Conservation (phyloP, 352 stramenopile species). For the Aphanomyces stellatus region DNA sequence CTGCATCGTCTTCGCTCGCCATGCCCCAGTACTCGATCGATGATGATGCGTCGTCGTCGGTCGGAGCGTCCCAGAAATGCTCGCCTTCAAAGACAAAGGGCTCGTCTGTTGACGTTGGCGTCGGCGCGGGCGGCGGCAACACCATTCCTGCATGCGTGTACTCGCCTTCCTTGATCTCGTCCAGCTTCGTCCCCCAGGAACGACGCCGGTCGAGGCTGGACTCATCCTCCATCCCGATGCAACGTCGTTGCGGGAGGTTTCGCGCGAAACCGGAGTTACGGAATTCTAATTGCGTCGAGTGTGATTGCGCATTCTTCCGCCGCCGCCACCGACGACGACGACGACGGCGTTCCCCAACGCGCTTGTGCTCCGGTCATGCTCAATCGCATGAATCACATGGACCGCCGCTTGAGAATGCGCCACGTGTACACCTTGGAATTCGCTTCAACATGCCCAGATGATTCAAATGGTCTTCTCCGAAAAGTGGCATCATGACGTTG, state of each 20-base stretch:
- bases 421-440: too few species aligned
- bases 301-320: neutral
- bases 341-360: neutral
- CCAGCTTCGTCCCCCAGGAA: neutral
- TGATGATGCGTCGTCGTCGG: neutral
- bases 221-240: too few species aligned
- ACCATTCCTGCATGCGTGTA: neutral
- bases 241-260: too few species aligned
- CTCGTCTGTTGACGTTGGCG: neutral
- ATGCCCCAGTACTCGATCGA: conserved; percentile 14
- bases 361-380: too few species aligned
- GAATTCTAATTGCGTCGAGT: too few species aligned
- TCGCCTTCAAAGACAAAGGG: conserved; percentile 14
- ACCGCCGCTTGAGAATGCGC: too few species aligned
- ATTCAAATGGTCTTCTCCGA: too few species aligned
- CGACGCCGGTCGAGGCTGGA: too few species aligned
- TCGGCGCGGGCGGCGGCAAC: neutral
- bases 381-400: too few species aligned
- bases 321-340: neutral
- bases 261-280: too few species aligned
- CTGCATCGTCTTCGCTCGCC: neutral
- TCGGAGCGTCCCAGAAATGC: neutral
- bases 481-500: too few species aligned
- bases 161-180: conserved; percentile 1
- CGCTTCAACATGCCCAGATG: too few species aligned